Evolutionary conservation across 169 alveolate species (phyloP).

Genomic region (Plasmodium relictum): DNA sequence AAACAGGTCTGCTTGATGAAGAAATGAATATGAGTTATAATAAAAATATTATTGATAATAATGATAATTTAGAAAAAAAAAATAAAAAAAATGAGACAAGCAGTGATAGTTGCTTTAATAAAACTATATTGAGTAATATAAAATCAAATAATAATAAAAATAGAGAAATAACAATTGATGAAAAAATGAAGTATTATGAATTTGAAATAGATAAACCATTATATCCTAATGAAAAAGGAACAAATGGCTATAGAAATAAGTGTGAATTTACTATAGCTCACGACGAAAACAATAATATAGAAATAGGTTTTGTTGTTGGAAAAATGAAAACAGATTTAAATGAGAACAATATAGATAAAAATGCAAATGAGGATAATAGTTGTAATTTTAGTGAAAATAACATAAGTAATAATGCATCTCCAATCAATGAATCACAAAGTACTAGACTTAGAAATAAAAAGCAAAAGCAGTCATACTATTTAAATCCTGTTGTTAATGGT

Average conservation of each 20-base stretch:
- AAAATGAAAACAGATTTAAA: slow-evolving; percentile 45
- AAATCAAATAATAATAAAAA: not conserved
- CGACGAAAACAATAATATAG: slow-evolving; percentile 73
- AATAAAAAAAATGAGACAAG: slow-evolving; percentile 34
- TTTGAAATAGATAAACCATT: slow-evolving; percentile 55
- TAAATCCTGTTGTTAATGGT: slow-evolving; percentile 67
- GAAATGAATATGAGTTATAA: not conserved
- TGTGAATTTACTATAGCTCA: slow-evolving; percentile 75
- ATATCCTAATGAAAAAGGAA: slow-evolving; percentile 37
- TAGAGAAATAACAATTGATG: slow-evolving; percentile 36
- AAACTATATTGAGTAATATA: slow-evolving; percentile 25
- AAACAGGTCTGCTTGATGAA: slow-evolving; percentile 9
- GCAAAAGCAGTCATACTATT: slow-evolving; percentile 46
- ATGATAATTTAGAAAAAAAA: not conserved
- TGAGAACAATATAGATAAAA: slow-evolving; percentile 21
- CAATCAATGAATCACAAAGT: slow-evolving; percentile 58
- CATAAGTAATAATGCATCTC: slow-evolving; percentile 70
- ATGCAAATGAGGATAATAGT: slow-evolving; percentile 34
- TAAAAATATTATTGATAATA: not conserved
- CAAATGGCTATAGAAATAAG: slow-evolving; percentile 58
- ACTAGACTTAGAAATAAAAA: slow-evolving; percentile 69
- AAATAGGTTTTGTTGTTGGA: slow-evolving; percentile 76
- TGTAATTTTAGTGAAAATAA: slow-evolving; percentile 77
- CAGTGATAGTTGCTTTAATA: slow-evolving; percentile 38
- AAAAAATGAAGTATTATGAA: slow-evolving; percentile 50